These are phyloP conservation scores for Gossypium arboreum DNA, from an alignment of 345 rosid genomes.

Conservation along the genomic window DNA sequence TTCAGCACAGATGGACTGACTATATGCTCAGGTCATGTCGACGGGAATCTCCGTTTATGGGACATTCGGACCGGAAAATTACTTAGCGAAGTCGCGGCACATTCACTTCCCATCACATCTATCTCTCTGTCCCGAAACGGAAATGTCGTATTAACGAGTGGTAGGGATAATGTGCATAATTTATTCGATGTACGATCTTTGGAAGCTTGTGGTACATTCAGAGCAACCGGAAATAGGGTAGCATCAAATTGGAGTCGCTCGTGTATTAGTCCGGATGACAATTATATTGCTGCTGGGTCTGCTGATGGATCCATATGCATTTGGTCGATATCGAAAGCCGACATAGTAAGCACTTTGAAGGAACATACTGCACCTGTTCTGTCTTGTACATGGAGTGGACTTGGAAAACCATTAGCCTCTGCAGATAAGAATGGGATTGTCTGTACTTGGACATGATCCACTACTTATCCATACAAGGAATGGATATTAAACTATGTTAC, in stretches of 20 bases:
- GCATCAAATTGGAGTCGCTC: constrained; percentile 98
- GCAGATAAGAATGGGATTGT: constrained; percentile 84
- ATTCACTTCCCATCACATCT: constrained; percentile 76
- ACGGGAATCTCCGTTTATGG: constrained; percentile 94
- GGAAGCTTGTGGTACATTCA: constrained; percentile 78
- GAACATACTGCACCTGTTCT: constrained; percentile 76
- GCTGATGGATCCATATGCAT: constrained; percentile 77
- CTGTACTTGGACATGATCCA: constrained; percentile 65
- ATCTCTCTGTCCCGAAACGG: constrained; percentile 70
- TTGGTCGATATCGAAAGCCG: constrained; percentile 74
- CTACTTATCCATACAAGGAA: background rate
- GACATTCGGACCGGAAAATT: constrained; percentile 81
- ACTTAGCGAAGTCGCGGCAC: constrained; percentile 85
- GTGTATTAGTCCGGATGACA: constrained; percentile 85
- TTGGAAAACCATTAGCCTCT: constrained; percentile 84
- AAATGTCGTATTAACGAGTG: constrained; percentile 72
- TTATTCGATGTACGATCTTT: constrained; percentile 81
- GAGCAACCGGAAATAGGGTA: constrained; percentile 79
- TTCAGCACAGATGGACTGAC: constrained; percentile 85
- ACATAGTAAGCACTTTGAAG: constrained; percentile 71
- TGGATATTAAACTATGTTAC: background rate
- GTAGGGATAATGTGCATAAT: constrained; percentile 91
- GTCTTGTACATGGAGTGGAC: constrained; percentile 92
- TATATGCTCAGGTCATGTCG: constrained; percentile 91
- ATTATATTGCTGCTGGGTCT: constrained; percentile 87